A percentile compares a stretch with the other conserved stretches of the same genome.
phyloP scores from a whole-genome alignment of 169 alveolate species.

The Plasmodium blacklocki region DNA sequence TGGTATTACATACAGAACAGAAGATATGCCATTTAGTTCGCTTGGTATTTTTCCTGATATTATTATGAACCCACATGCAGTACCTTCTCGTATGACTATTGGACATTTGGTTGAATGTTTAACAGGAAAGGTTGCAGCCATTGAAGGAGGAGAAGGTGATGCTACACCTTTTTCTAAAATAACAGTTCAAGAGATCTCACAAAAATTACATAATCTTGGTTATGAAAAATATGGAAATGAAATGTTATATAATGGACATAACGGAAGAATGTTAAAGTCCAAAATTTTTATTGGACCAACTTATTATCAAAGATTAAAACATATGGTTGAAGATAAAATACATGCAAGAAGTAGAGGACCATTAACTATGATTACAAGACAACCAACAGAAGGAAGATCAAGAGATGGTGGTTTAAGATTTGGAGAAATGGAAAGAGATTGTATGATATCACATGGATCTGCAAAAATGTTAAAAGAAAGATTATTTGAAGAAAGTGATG shows the following conservation, averaged over 20 bases:
- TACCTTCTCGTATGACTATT: conserved; percentile 99
- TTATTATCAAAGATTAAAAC: conserved; percentile 99
- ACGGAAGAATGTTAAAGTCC: conserved; percentile 94
- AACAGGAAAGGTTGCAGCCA: conserved; percentile 96
- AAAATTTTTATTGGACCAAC: conserved; percentile 99
- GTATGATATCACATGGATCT: conserved; percentile 99
- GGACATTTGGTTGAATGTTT: conserved; percentile 99
- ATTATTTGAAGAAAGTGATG: conserved; percentile 98
- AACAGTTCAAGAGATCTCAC: conserved; percentile 97
- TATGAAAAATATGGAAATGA: conserved; percentile 99
- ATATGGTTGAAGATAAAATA: conserved; percentile 99
- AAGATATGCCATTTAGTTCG: conserved; percentile 98
- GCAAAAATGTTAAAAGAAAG: conserved; percentile 99
- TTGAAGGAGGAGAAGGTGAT: conserved; percentile 98
- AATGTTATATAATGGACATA: conserved; percentile 98
- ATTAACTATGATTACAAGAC: conserved; percentile 98
- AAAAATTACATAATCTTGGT: conserved; percentile 96
- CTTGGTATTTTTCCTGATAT: conserved; percentile 99
- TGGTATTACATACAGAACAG: conserved; percentile 99
- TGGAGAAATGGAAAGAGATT: conserved; percentile 99
- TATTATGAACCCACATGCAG: conserved; percentile 99
- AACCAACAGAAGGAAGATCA: conserved; percentile 99
- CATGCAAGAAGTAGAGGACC: conserved; percentile 99
- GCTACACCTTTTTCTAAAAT: conserved; percentile 99
- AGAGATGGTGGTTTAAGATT: conserved; percentile 98